Evolutionary conservation across 2,329 filamentous ascomycete species (phyloP), one percentile per base, ranked within the genome.

Genomic region (Raffaelea ambrosiae): DNA sequence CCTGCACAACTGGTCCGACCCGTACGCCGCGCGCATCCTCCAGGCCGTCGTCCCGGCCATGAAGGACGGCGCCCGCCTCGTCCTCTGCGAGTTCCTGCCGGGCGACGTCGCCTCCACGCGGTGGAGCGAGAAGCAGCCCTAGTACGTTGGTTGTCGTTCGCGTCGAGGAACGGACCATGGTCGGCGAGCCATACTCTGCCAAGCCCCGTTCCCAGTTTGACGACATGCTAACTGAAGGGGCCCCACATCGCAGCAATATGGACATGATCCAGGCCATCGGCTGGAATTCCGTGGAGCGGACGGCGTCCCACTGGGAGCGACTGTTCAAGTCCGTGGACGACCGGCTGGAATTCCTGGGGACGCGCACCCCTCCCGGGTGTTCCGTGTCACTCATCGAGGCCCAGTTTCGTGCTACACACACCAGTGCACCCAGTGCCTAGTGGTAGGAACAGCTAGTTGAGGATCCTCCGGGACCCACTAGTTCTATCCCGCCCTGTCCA

Each of bases 1-100:
- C 52, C 61, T 83, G 8, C 77, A 83, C 58, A 79, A 83, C 62
- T 79, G 78, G 64, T 72, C 76, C 0, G 77, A 77, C 9, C 9
- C 14, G 3, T 73, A 77, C 47, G 69, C 70, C 4, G 56, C 72
- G 40, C 65, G 66, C 40, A 72, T 80, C 36, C 61, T 75, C 35
- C 66, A 66, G 51, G 70, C 68, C 19, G 64, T 81, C 9, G 61
- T 77, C 2, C 76, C 77, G 1, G 70, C 76, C 31, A 61, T 81
- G 22, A 43, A 43, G n/a, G 36, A 39, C 36, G 36, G 36, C 11
- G 9, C 36, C n/a, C 11, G 18, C 36, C 11, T 39, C 18, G 36
- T 39, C 18, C 10, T 39, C 36, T 39, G 18, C 36, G 11, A 39
- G 18, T 39, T 39, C 36, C 18, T 39, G 36, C 36, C 36, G 11